Evolutionary conservation across 768 basidiomycete species (phyloP), one percentile per base, ranked within the genome.

Genomic region (Russula brevipes): DNA sequence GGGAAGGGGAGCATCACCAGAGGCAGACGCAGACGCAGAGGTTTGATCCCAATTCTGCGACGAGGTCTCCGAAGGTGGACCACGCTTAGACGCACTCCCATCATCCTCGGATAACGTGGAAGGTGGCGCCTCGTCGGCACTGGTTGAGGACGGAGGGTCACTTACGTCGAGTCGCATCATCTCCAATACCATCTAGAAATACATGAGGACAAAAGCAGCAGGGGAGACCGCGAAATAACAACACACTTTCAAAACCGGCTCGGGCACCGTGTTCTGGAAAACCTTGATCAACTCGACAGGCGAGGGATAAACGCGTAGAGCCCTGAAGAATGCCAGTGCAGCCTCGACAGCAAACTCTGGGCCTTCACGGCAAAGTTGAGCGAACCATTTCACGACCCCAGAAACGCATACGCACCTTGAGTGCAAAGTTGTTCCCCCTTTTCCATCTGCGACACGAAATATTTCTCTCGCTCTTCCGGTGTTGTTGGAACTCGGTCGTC

Each of bases 281-380:
- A 98, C 94, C 74, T 88, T 85, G 70, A 99, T 88, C 69, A 98
- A 84, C 75, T 98, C 97, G 38, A 93, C 85, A 0, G 95, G 93
- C 36, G 90, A 85, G 54, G 97, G 97, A 77, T 99, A 99, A 42
- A 97, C 94, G 59, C 89, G 82, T 62, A 98, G 85, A 1, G 94
- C 95, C 54, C 93, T 84, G 82, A 87, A 99, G 83, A 98, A 98
- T 46, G 86, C 84, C 72, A 91, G 75, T 46, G 97, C 95, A 19
- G 95, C 87, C 11, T 86, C 81, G 33, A 98, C 80, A 71, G 88
- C 77, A 75, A 86, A 88, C 35, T 80, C 75, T 47, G 91, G 88
- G 42, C 95, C 96, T 97, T 65, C 31, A 30, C 59, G 57, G 53
- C 9, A 60, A 9, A 31, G 12, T 65, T 33, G 45, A 36, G 57